Evolutionary conservation across 805 yeast species (phyloP).

Genomic region (Kazachstania viticola): DNA sequence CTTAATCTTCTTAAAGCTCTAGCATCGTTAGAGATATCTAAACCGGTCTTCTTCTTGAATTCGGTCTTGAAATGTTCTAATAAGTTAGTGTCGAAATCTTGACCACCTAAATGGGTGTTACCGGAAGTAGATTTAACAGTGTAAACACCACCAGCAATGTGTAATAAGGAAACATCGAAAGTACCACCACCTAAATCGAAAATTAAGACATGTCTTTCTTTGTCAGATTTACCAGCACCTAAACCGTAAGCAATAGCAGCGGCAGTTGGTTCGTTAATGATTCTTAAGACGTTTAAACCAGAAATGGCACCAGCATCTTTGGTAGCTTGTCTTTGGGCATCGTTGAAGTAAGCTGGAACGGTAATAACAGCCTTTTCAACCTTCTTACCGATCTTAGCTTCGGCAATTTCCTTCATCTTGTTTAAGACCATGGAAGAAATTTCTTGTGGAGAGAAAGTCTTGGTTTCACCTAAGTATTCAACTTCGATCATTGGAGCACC

Average conservation of each 20-base stretch:
- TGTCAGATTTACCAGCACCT: constrained; percentile 74
- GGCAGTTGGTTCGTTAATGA: constrained; percentile 67
- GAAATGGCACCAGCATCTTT: constrained; percentile 88
- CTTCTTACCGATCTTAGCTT: constrained; percentile 56
- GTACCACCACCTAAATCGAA: constrained; percentile 99
- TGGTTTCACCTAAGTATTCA: constrained; percentile 56
- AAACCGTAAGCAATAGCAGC: constrained; percentile 99
- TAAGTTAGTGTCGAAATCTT: constrained; percentile 95
- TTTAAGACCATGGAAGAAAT: constrained; percentile 66
- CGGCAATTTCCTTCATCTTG: constrained; percentile 75
- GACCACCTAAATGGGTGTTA: constrained; percentile 99
- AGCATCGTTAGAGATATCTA: constrained; percentile 80
- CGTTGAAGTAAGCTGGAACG: constrained; percentile 51
- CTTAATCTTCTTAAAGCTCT: constrained; percentile 97
- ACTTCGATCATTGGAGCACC: constrained; percentile 62
- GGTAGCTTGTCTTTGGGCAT: constrained; percentile 29
- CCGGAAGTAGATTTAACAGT: constrained; percentile 98
- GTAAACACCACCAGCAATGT: constrained; percentile 93
- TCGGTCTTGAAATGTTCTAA: constrained; percentile 87
- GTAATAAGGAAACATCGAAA: constrained; percentile 87
- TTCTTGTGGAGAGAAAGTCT: constrained; percentile 64
- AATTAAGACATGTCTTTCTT: constrained; percentile 80
- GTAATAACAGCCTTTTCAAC: constrained; percentile 55
- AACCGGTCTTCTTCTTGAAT: constrained; percentile 90
- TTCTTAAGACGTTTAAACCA: constrained; percentile 65